These are phyloP conservation scores for Cordyceps tenuipes DNA, from an alignment of 2,329 filamentous ascomycete species.

Conservation along the genomic window DNA sequence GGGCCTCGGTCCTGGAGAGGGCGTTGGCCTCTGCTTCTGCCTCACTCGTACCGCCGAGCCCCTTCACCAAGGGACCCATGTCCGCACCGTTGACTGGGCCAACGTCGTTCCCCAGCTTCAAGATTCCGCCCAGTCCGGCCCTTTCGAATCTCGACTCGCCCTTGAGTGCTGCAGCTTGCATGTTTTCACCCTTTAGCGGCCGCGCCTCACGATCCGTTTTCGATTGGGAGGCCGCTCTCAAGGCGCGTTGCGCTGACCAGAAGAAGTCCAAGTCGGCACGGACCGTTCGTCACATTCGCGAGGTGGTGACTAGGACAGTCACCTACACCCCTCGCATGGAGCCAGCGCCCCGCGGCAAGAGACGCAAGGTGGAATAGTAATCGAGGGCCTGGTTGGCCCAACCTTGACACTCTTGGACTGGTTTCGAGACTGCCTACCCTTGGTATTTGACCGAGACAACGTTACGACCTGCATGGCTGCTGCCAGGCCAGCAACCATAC, in stretches of 20 bases:
- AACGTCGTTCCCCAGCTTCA: slow-evolving; percentile 57
- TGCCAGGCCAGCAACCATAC: slow-evolving; percentile 6
- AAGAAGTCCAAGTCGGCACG: slow-evolving; percentile 48
- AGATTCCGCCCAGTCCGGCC: slow-evolving; percentile 68
- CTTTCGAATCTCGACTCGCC: slow-evolving; percentile 63
- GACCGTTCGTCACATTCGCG: slow-evolving; percentile 64
- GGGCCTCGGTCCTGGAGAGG: not conserved
- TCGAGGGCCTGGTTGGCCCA: not conserved
- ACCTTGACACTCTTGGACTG: not conserved
- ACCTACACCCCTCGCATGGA: slow-evolving; percentile 84
- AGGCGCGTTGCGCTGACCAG: slow-evolving; percentile 54
- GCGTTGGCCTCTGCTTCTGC: slow-evolving; percentile 14
- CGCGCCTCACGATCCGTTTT: slow-evolving; percentile 59
- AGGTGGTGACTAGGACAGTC: slow-evolving; percentile 90
- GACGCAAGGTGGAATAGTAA: slow-evolving; percentile 57
- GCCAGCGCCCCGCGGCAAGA: slow-evolving; percentile 85
- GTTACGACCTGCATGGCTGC: slow-evolving; percentile 7
- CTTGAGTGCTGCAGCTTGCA: slow-evolving; percentile 47
- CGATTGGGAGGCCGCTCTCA: slow-evolving; percentile 69
- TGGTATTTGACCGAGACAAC: not conserved
- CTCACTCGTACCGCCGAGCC: slow-evolving; percentile 33
- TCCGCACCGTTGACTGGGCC: slow-evolving; percentile 52
- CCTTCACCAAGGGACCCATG: slow-evolving; percentile 46
- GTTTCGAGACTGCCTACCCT: not conserved
- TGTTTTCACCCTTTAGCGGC: slow-evolving; percentile 67